Percentiles rank a stretch among this genome's conserved stretches.
These are phyloP conservation scores for Talaromyces ruber DNA, from an alignment of 495 filamentous ascomycete genomes.

Conservation along the genomic window DNA sequence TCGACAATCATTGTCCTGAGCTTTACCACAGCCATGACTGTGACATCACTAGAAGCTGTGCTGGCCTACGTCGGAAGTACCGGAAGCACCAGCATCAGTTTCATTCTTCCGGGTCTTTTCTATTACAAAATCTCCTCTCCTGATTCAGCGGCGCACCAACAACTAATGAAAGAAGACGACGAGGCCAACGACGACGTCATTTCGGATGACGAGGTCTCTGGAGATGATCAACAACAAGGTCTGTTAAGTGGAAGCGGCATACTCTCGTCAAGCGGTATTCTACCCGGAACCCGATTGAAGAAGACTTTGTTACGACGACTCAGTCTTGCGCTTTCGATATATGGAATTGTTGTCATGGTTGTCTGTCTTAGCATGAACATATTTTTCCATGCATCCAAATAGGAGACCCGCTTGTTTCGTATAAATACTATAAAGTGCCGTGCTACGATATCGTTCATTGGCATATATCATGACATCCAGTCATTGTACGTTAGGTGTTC, in stretches of 20 bases:
- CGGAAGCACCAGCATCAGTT: conserved; percentile 87
- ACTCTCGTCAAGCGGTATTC: conserved; percentile 34
- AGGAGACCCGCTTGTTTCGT: conserved; percentile 5
- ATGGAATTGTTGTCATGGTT: conserved; percentile 82
- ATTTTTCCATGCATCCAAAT: conserved; percentile 56
- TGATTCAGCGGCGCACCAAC: conserved; percentile 72
- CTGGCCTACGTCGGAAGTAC: conserved; percentile 94
- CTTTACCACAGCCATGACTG: conserved; percentile 83
- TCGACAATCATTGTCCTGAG: conserved; percentile 74
- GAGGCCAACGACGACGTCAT: conserved; percentile 40
- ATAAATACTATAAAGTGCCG: conserved; percentile 5
- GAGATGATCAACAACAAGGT: conserved; percentile 27
- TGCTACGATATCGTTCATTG: not conserved
- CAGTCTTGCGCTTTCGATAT: conserved; percentile 68
- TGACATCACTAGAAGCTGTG: conserved; percentile 80
- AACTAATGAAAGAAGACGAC: conserved; percentile 83
- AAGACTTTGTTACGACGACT: conserved; percentile 57
- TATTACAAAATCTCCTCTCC: conserved; percentile 97
- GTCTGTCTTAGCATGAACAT: conserved; percentile 80
- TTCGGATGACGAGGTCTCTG: conserved; percentile 36
- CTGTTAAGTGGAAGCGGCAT: conserved; percentile 21
- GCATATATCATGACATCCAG: not conserved
- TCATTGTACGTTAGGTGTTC: not conserved
- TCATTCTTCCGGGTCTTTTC: conserved; percentile 91
- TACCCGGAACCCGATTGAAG: conserved; percentile 50